Percentiles rank a stretch among this genome's conserved stretches.
Conservation (phyloP, 176 grass and related monocot genomes). For the Lolium rigidum region DNA sequence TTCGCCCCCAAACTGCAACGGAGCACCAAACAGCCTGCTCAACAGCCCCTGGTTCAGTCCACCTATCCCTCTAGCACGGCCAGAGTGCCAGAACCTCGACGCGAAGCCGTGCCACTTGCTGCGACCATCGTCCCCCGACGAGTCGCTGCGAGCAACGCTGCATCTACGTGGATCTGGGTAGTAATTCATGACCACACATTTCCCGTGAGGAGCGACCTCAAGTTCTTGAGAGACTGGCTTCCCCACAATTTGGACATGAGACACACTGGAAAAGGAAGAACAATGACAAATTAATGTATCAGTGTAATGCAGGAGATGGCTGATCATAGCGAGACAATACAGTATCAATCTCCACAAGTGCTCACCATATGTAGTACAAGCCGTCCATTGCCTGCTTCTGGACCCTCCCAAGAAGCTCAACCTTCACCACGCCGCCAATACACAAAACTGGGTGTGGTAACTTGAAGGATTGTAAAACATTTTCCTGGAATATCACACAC, state of each 20-base stretch:
- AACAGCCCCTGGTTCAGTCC: slow-evolving; percentile 35
- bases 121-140: neutral
- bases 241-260: slow-evolving; percentile 57
- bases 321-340: neutral
- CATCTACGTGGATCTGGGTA: neutral
- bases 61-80: neutral
- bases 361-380: slow-evolving; percentile 68
- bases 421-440: slow-evolving; percentile 76
- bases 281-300: neutral
- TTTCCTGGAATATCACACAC: slow-evolving; percentile 53
- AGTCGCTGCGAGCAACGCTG: neutral
- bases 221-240: slow-evolving; percentile 41
- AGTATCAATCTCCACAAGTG: neutral
- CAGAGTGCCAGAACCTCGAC: neutral
- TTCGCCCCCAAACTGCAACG: slow-evolving; percentile 21
- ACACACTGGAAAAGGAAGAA: slow-evolving; percentile 35
- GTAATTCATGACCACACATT: slow-evolving; percentile 43
- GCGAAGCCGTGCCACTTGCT: slow-evolving; percentile 1
- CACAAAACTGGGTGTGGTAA: slow-evolving; percentile 66
- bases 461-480: slow-evolving; percentile 70
- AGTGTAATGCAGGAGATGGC: neutral
- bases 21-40: slow-evolving; percentile 34
- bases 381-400: slow-evolving; percentile 67
- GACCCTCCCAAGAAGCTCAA: slow-evolving; percentile 74
- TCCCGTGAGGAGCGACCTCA: slow-evolving; percentile 24